Percentiles rank a stretch among this genome's conserved stretches.
These are phyloP conservation scores for Chaetothyriales sp. DNA, from an alignment of 2,329 filamentous ascomycete species.

Conservation along the genomic window DNA sequence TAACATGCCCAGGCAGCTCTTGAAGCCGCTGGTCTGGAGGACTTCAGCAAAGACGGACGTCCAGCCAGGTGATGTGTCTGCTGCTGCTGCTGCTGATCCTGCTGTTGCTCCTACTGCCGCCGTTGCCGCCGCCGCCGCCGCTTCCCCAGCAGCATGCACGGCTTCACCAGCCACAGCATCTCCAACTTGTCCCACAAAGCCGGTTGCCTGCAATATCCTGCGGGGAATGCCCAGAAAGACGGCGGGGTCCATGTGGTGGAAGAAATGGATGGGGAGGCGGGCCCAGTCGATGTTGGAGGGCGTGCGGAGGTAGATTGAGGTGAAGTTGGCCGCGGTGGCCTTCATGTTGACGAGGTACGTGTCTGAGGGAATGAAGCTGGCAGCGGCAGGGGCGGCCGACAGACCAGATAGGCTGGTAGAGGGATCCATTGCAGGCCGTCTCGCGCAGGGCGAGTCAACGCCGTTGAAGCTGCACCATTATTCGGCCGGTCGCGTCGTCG, in stretches of 20 bases:
- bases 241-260: conserved; percentile 24
- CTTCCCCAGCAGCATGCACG: conserved; percentile 17
- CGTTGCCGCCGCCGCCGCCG: conserved; percentile 24
- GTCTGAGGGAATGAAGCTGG: background rate
- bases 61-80: conserved; percentile 22
- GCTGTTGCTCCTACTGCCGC: conserved; percentile 22
- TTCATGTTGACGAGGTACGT: conserved; percentile 1
- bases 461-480: background rate
- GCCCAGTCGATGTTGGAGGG: conserved; percentile 22
- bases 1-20: conserved; percentile 72
- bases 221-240: conserved; percentile 23
- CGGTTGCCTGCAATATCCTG: conserved; percentile 15
- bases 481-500: background rate
- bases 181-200: conserved; percentile 13
- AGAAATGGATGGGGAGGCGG: conserved; percentile 23
- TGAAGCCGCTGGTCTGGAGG: conserved; percentile 33
- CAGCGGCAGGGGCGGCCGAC: background rate
- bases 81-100: conserved; percentile 21
- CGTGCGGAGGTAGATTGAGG: conserved; percentile 16
- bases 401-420: background rate
- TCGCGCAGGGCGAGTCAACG: background rate
- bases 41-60: conserved; percentile 28
- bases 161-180: conserved; percentile 19
- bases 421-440: background rate
- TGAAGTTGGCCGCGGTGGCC: conserved; percentile 6